Evolutionary conservation across 2,329 filamentous ascomycete genomes (phyloP).

Genomic region (Fusarium napiforme): DNA sequence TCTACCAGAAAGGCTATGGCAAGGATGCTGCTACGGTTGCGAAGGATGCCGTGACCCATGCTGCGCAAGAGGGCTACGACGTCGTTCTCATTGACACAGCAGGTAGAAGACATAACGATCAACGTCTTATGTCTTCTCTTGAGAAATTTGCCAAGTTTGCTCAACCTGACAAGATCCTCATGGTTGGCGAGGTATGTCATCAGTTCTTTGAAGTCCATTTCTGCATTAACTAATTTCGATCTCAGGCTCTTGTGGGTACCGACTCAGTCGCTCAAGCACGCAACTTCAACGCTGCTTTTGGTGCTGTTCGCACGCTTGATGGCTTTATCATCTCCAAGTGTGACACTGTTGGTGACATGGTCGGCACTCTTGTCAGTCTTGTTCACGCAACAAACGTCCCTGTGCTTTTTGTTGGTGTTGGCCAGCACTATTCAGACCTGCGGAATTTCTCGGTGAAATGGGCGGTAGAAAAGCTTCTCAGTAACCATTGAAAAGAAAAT

Average conservation of each 20-base stretch:
- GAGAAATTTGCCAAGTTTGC: slow-evolving; percentile 98
- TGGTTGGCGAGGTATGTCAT: slow-evolving; percentile 74
- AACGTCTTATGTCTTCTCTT: slow-evolving; percentile 92
- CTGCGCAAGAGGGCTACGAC: slow-evolving; percentile 79
- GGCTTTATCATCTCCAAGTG: slow-evolving; percentile 99
- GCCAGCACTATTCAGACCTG: slow-evolving; percentile 75
- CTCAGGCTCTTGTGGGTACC: slow-evolving; percentile 86
- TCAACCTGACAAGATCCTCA: slow-evolving; percentile 96
- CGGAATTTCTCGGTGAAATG: slow-evolving; percentile 76
- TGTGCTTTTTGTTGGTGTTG: slow-evolving; percentile 87
- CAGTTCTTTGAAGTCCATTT: not conserved
- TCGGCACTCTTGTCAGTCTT: slow-evolving; percentile 93
- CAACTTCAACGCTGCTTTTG: slow-evolving; percentile 96
- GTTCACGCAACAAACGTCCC: slow-evolving; percentile 97
- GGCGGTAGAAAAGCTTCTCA: slow-evolving; percentile 74
- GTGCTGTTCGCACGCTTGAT: slow-evolving; percentile 81
- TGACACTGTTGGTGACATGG: slow-evolving; percentile 99
- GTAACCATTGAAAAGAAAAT: slow-evolving; percentile 53
- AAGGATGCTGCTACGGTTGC: slow-evolving; percentile 97
- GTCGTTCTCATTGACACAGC: slow-evolving; percentile 98
- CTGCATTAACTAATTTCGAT: slow-evolving; percentile 1
- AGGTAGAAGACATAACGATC: slow-evolving; percentile 93
- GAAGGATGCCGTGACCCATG: slow-evolving; percentile 89
- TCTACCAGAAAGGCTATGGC: slow-evolving; percentile 97
- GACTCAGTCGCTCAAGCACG: slow-evolving; percentile 95